Evolutionary conservation across 1,284 basidiomycete species (phyloP).

Genomic region (Ceratobasidium sp.): DNA sequence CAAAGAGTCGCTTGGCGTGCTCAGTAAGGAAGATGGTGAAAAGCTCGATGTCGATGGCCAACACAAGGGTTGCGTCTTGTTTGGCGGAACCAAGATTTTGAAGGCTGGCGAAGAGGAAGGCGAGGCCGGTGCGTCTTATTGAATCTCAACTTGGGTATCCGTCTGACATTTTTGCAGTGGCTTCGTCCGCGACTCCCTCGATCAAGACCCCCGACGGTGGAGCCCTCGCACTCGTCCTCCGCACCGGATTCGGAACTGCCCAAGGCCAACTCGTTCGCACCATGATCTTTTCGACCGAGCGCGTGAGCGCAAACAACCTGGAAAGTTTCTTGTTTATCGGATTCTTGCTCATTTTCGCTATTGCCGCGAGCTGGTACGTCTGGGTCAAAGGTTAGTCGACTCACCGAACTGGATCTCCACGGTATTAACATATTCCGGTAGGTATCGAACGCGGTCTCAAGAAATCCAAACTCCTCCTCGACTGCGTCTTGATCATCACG

Average conservation of each 20-base stretch:
- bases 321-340: slow-evolving; percentile 96
- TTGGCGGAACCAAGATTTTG: slow-evolving; percentile 93
- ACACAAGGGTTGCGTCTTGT: slow-evolving; percentile 88
- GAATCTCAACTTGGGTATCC: not conserved
- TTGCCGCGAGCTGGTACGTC: slow-evolving; percentile 94
- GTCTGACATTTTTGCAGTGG: not conserved
- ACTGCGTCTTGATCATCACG: slow-evolving; percentile 93
- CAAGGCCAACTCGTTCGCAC: slow-evolving; percentile 95
- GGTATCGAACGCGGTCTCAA: slow-evolving; percentile 89
- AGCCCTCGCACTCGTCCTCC: slow-evolving; percentile 87
- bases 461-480: slow-evolving; percentile 89
- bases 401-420: not conserved
- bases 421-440: slow-evolving; percentile 44
- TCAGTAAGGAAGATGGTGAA: slow-evolving; percentile 68
- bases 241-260: slow-evolving; percentile 95
- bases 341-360: slow-evolving; percentile 93
- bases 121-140: slow-evolving; percentile 46
- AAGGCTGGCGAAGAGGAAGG: slow-evolving; percentile 66
- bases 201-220: slow-evolving; percentile 79
- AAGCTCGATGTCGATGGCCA: slow-evolving; percentile 80
- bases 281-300: slow-evolving; percentile 97
- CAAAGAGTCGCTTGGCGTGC: slow-evolving; percentile 87
- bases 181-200: slow-evolving; percentile 11
- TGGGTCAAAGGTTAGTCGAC: slow-evolving; percentile 82
- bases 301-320: slow-evolving; percentile 90